Evolutionary conservation across 352 stramenopile genomes (phyloP).

Genomic region (Phytophthora hibernalis): DNA sequence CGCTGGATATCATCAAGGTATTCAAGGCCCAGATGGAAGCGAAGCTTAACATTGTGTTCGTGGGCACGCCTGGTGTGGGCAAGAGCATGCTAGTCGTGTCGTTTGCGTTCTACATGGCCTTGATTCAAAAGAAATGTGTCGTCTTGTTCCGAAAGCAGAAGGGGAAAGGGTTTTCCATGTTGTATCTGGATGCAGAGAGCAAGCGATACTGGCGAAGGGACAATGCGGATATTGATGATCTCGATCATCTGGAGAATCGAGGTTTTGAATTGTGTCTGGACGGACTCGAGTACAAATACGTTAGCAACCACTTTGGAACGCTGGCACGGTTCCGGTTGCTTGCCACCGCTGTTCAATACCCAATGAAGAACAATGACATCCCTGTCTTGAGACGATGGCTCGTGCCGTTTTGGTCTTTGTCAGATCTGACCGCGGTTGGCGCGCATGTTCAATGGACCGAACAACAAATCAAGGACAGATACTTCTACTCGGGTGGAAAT

Average conservation of each 20-base stretch:
- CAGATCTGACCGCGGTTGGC: conserved; percentile 35
- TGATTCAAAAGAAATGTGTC: conserved; percentile 38
- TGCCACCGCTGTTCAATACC: conserved; percentile 29
- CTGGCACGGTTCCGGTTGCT: conserved; percentile 30
- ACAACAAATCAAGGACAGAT: conserved; percentile 29
- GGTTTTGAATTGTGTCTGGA: conserved; percentile 29
- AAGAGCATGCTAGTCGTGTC: conserved; percentile 45
- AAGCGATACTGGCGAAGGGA: conserved; percentile 35
- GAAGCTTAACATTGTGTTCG: conserved; percentile 29
- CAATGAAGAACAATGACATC: conserved; percentile 26
- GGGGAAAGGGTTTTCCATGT: conserved; percentile 28
- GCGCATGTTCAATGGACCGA: conserved; percentile 18
- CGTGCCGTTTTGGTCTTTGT: conserved; percentile 35
- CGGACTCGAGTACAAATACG: conserved; percentile 3
- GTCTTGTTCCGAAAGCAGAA: conserved; percentile 41
- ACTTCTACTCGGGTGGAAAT: conserved; percentile 37
- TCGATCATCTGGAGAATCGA: conserved; percentile 8
- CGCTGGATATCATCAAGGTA: conserved; percentile 39
- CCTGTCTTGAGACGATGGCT: conserved; percentile 30
- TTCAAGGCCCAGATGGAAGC: conserved; percentile 24
- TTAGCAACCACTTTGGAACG: conserved; percentile 16
- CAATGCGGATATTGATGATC: conserved; percentile 24
- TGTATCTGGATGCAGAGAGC: conserved; percentile 33
- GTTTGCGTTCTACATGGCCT: conserved; percentile 39
- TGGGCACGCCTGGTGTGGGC: conserved; percentile 35